Conservation (phyloP, 139 green algal species). For the Volvox reticuliferus region DNA sequence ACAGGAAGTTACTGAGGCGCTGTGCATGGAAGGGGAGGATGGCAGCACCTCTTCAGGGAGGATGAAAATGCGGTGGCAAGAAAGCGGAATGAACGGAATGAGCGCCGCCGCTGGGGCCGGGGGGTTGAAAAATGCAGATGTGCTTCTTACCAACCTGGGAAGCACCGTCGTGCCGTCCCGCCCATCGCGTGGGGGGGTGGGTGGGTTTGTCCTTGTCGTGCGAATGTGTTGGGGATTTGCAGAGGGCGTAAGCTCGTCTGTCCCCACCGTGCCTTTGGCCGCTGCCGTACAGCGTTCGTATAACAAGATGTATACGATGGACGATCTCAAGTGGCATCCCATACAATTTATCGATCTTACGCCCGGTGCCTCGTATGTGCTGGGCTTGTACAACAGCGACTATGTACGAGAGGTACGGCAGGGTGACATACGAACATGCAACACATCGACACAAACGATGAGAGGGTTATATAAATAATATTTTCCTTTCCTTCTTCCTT, state of each 20-base stretch:
- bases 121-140: too few relatives aligned
- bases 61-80: neutral
- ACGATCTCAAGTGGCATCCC: slow-evolving; percentile 36
- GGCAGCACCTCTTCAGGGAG: neutral
- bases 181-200: too few relatives aligned
- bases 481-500: neutral
- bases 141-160: too few relatives aligned
- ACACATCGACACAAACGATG: neutral
- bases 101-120: neutral
- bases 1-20: too few relatives aligned
- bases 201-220: too few relatives aligned
- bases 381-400: slow-evolving; percentile 64
- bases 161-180: too few relatives aligned
- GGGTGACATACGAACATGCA: neutral
- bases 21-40: too few relatives aligned
- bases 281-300: slow-evolving; percentile 25
- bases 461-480: too few relatives aligned
- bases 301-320: neutral
- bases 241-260: too few relatives aligned
- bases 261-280: neutral
- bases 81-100: neutral
- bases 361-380: slow-evolving; percentile 31
- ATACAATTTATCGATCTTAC: slow-evolving; percentile 38
- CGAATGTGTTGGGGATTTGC: too few relatives aligned
- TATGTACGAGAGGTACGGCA: slow-evolving; percentile 44